Percentiles rank a stretch among this genome's conserved stretches.
phyloP scores from a whole-genome alignment of 169 alveolate species.

The Eimeria sp. region DNA sequence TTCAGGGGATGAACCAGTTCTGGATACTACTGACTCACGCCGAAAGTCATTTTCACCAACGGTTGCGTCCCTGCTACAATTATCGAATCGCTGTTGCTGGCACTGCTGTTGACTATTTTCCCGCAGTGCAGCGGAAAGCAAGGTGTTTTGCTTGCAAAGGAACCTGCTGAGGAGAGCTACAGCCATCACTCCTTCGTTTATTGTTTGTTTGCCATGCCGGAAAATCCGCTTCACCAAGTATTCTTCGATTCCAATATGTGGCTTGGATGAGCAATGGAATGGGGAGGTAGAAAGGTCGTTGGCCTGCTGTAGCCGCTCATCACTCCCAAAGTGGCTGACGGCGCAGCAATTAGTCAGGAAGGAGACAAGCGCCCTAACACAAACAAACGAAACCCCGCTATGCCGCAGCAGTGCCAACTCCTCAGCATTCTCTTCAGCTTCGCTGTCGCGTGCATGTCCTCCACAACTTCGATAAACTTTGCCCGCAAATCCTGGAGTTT shows the following conservation, averaged over 20 bases:
- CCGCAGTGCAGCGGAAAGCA: slow-evolving; percentile 54
- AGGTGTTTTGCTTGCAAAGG: slow-evolving; percentile 40
- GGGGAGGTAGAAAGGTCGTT: slow-evolving; percentile 53
- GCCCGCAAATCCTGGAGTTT: neutral
- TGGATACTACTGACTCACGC: neutral
- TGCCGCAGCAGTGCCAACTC: slow-evolving; percentile 20
- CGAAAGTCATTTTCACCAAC: neutral
- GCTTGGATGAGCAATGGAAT: slow-evolving; percentile 57
- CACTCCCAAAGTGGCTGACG: slow-evolving; percentile 42
- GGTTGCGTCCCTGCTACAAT: neutral
- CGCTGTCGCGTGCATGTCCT: neutral
- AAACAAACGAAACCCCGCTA: slow-evolving; percentile 47
- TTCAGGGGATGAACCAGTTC: neutral
- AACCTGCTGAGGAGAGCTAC: slow-evolving; percentile 43
- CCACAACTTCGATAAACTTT: neutral
- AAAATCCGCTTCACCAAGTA: slow-evolving; percentile 64
- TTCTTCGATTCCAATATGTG: slow-evolving; percentile 55
- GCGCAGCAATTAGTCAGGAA: slow-evolving; percentile 30
- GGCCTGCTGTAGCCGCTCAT: slow-evolving; percentile 31
- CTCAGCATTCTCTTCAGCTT: neutral
- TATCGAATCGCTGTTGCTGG: neutral
- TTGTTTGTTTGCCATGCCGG: slow-evolving; percentile 46
- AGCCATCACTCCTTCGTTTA: slow-evolving; percentile 68
- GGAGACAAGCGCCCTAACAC: slow-evolving; percentile 48
- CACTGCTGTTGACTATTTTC: neutral